Evolutionary conservation across 345 rosid genomes (phyloP), one percentile per base, ranked within the genome.

Genomic region (Limnanthes douglasii): DNA sequence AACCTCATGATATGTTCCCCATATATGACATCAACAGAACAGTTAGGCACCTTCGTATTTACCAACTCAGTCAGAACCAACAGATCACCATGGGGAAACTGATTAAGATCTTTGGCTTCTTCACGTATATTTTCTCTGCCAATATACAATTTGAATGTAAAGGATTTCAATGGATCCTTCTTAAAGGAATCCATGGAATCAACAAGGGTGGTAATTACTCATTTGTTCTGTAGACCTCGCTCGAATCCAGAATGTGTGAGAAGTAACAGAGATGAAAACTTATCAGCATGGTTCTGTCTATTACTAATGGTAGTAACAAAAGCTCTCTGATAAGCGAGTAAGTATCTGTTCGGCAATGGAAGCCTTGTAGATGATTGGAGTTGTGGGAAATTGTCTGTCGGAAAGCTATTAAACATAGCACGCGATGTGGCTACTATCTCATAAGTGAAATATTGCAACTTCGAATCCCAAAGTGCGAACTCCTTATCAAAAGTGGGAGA

Each of bases 201-300:
- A 40, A 90, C 54, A 34, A 44, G 65, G 68, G 64, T 70, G 39
- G 63, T 57, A 45, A 84, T 68, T 32, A 80, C 64, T 75, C 84
- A 71, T 50, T 72, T 82, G 61, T 75, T 75, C 55, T 60, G 73
- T 31, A 74, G 41, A 35, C 61, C 56, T 50, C 65, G 70, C 41
- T 86, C 92, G 59, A 80, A 70, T 19, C 52, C 56, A 41, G 78
- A 60, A 38, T 80, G 92, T 60, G 74, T 70, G 15, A 90, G 92
- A 52, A 90, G 92, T 62, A 72, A 64, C 46, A 75, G 60, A 53
- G 81, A 49, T 10, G 83, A 52, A 36, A 64, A 58, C 25, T 48
- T 57, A 53, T 55, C 39, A 13, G 64, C 53, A 56, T 50, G 50
- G 30, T 41, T 35, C 56, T 70, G 62, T 45, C 62, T 57, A 34